phyloP scores from a whole-genome alignment of 2,329 filamentous ascomycete genomes.

The Lecanicillium sp. region DNA sequence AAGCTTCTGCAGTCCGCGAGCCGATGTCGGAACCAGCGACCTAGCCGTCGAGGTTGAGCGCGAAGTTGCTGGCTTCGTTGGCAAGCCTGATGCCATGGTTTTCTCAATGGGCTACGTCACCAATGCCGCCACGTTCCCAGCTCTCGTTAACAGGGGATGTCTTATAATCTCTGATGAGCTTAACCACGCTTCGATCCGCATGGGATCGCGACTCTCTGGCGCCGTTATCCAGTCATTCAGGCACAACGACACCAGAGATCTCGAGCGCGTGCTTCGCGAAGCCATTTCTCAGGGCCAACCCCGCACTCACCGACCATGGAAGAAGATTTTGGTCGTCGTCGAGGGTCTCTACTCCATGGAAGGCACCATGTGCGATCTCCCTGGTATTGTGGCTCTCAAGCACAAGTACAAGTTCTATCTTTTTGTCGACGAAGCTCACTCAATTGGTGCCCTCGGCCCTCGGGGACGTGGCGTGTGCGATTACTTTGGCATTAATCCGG shows the following conservation, averaged over 20 bases:
- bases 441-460: slow-evolving; percentile 84
- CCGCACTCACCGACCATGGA: slow-evolving; percentile 97
- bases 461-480: slow-evolving; percentile 89
- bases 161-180: slow-evolving; percentile 94
- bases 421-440: slow-evolving; percentile 95
- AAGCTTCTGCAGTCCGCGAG: slow-evolving; percentile 70
- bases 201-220: slow-evolving; percentile 86
- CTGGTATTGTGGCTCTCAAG: slow-evolving; percentile 78
- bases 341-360: slow-evolving; percentile 99
- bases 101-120: slow-evolving; percentile 99
- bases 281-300: slow-evolving; percentile 95
- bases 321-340: slow-evolving; percentile 94
- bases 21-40: slow-evolving; percentile 80
- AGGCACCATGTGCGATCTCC: slow-evolving; percentile 97
- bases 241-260: slow-evolving; percentile 88
- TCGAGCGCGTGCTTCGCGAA: slow-evolving; percentile 81
- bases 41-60: slow-evolving; percentile 83
- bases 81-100: slow-evolving; percentile 89
- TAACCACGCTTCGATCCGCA: slow-evolving; percentile 95
- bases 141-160: slow-evolving; percentile 84
- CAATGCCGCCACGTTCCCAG: slow-evolving; percentile 87
- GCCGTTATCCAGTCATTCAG: slow-evolving; percentile 95
- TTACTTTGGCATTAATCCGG: slow-evolving; percentile 86
- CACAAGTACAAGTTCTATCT: slow-evolving; percentile 95
- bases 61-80: slow-evolving; percentile 82